These are phyloP conservation scores for Teratosphaeriaceae sp. DNA, from an alignment of 2,329 filamentous ascomycete species.

Conservation along the genomic window DNA sequence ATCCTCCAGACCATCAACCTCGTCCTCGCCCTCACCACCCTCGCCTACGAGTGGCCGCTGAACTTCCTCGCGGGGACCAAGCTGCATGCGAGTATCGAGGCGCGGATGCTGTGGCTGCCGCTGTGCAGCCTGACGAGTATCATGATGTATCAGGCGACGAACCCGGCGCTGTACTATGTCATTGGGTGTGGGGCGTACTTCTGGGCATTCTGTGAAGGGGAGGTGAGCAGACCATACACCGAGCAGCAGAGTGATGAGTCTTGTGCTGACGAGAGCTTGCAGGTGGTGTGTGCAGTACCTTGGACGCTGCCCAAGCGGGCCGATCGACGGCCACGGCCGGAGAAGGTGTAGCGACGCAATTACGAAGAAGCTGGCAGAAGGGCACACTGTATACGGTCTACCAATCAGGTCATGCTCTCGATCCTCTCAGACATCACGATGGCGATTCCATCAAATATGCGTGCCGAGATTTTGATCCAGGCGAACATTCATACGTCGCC, in stretches of 20 bases:
- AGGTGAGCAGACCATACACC: conserved; percentile 53
- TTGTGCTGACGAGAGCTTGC: conserved; percentile 5
- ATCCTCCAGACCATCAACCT: conserved; percentile 87
- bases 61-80: conserved; percentile 66
- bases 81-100: conserved; percentile 82
- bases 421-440: too few species aligned
- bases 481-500: too few species aligned
- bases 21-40: conserved; percentile 66
- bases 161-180: conserved; percentile 85
- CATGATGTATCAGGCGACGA: conserved; percentile 86
- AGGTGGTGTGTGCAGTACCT: conserved; percentile 44
- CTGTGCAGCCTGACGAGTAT: conserved; percentile 66
- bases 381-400: too few species aligned
- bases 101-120: conserved; percentile 75
- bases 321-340: conserved; percentile 16
- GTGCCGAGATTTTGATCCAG: too few species aligned
- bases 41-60: conserved; percentile 90
- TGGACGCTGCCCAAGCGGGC: conserved; percentile 44
- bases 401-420: too few species aligned
- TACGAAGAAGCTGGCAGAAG: too few species aligned
- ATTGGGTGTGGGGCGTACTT: conserved; percentile 85
- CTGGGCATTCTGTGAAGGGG: conserved; percentile 95
- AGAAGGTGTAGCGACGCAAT: conserved; percentile 21
- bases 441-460: too few species aligned
- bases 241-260: background rate